Conservation (phyloP, 2,329 filamentous ascomycete genomes). For the Sporothrix variecibatus region DNA sequence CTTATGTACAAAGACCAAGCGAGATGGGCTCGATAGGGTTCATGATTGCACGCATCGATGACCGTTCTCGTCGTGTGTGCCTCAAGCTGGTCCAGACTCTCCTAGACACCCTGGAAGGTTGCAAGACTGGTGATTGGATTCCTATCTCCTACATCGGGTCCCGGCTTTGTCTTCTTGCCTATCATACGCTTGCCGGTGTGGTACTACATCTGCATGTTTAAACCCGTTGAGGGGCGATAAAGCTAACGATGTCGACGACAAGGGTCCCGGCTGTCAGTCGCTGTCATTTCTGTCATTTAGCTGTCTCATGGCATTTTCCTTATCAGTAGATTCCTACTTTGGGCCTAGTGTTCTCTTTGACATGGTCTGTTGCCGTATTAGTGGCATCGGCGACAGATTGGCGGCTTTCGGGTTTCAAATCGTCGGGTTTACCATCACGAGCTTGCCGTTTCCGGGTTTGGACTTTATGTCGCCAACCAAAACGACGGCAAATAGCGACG, state of each 20-base stretch:
- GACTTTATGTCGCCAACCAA: background rate
- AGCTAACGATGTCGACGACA: background rate
- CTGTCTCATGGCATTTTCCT: background rate
- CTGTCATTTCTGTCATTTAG: background rate
- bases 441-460: no score
- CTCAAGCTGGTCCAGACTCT: background rate
- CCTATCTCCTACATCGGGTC: background rate
- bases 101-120: background rate
- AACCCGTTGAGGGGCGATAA: constrained; percentile 1
- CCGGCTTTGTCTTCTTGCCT: background rate
- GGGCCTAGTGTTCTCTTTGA: background rate
- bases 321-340: background rate
- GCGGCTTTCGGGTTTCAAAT: constrained; percentile 12
- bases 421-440: background rate
- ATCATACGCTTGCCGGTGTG: background rate
- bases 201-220: background rate
- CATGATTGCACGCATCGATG: background rate
- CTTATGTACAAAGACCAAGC: background rate
- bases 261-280: background rate
- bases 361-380: background rate
- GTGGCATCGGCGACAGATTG: background rate
- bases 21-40: background rate
- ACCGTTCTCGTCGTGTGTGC: background rate
- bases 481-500: background rate
- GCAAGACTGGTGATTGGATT: background rate